phyloP scores from a whole-genome alignment of 495 filamentous ascomycete genomes.

The Terfezia boudieri region DNA sequence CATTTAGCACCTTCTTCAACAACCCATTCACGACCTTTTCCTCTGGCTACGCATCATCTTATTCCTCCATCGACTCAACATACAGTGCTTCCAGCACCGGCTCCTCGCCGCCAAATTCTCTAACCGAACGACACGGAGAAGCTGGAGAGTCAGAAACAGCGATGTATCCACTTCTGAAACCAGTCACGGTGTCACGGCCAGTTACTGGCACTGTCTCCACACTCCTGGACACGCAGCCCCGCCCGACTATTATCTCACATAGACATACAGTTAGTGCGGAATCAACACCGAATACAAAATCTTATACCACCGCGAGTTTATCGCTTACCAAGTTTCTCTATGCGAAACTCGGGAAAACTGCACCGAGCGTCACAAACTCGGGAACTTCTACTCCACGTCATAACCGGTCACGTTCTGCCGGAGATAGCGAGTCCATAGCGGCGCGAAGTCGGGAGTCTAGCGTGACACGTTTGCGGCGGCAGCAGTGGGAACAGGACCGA shows the following conservation, averaged over 20 bases:
- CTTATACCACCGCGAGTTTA: background rate
- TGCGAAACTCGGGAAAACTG: background rate
- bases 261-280: background rate
- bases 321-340: background rate
- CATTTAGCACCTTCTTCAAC: no score
- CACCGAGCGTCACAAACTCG: background rate
- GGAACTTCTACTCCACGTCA: background rate
- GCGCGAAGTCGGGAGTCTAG: no score
- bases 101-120: no score
- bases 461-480: no score
- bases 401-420: background rate
- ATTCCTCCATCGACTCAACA: no score
- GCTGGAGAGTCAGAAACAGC: no score
- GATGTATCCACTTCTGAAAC: background rate
- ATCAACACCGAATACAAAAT: background rate
- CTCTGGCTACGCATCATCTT: no score
- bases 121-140: no score
- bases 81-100: no score
- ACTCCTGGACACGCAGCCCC: background rate
- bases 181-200: background rate
- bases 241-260: background rate
- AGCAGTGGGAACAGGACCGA: no score
- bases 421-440: no score
- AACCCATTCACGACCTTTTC: no score
- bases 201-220: background rate